Percentiles rank a stretch among this genome's conserved stretches.
Conservation (phyloP, 2,329 filamentous ascomycete species). For the Amesomyces nigricolor region DNA sequence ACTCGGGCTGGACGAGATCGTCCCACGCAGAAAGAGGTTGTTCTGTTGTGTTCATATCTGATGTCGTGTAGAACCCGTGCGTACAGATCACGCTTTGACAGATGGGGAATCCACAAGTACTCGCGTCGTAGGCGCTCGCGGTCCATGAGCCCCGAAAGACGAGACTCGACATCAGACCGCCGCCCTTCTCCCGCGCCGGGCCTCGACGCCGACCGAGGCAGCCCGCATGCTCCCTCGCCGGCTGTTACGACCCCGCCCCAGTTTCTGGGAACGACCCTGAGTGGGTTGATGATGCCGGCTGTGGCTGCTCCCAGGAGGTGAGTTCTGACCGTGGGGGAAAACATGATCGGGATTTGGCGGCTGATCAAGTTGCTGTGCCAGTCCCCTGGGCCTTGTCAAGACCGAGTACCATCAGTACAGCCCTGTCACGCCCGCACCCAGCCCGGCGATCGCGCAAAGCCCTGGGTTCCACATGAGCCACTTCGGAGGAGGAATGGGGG, state of each 20-base stretch:
- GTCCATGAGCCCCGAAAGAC: constrained; percentile 1
- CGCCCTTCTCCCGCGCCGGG: constrained; percentile 5
- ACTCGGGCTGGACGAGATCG: not conserved
- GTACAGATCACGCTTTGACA: constrained; percentile 44
- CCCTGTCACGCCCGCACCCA: constrained; percentile 3
- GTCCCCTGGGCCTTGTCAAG: constrained; percentile 2
- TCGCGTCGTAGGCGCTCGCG: constrained; percentile 30
- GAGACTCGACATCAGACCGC: constrained; percentile 6
- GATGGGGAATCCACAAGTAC: constrained; percentile 45
- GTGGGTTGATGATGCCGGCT: not conserved
- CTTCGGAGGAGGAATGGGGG: not conserved
- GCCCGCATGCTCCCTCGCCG: constrained; percentile 10
- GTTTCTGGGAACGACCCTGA: not conserved
- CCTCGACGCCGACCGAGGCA: constrained; percentile 5
- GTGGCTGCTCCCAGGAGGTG: constrained; percentile 3
- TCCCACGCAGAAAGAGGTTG: not conserved
- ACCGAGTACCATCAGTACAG: constrained; percentile 3
- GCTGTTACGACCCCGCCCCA: constrained; percentile 1
- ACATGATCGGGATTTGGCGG: not conserved
- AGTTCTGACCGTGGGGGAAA: not conserved
- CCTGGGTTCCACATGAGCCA: constrained; percentile 3
- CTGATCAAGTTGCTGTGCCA: not conserved
- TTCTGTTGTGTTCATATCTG: not conserved
- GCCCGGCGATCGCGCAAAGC: not conserved
- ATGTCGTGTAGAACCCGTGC: constrained; percentile 32